These are phyloP conservation scores for Apiospora sp. DNA, from an alignment of 2,329 filamentous ascomycete genomes.

Conservation along the genomic window DNA sequence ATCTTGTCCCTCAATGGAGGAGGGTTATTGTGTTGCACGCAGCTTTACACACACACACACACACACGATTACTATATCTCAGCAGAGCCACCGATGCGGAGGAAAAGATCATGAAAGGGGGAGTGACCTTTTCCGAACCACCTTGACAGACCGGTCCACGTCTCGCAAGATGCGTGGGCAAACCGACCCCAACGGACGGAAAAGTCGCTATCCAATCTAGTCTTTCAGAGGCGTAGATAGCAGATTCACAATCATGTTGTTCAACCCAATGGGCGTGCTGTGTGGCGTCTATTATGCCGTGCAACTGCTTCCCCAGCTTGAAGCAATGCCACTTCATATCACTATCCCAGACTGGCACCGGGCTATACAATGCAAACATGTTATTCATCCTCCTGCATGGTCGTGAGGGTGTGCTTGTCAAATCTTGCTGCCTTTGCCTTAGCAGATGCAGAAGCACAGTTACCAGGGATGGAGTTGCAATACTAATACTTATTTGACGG, in stretches of 20 bases:
- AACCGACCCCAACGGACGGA: neutral
- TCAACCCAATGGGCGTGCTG: conserved; percentile 1
- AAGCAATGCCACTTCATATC: neutral
- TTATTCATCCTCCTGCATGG: neutral
- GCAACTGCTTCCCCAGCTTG: conserved; percentile 3
- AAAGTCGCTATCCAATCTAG: neutral
- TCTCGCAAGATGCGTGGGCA: neutral
- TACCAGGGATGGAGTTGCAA: neutral
- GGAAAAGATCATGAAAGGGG: neutral
- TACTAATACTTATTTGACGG: neutral
- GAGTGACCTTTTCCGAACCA: neutral
- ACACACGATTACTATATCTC: neutral
- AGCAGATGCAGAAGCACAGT: neutral
- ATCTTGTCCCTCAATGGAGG: neutral
- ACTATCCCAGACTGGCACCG: neutral
- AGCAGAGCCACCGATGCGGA: neutral
- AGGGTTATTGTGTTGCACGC: neutral
- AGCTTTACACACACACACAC: no score
- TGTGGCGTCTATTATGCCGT: conserved; percentile 15
- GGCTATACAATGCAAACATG: neutral
- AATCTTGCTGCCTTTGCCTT: neutral
- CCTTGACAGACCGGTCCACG: conserved; percentile 2
- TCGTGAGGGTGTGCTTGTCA: neutral
- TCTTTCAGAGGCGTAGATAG: neutral
- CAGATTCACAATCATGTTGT: neutral